A percentile compares a stretch with the other conserved stretches of the same genome.
phyloP scores from a whole-genome alignment of 2,329 filamentous ascomycete species.

The Pestalotiopsis sp. region DNA sequence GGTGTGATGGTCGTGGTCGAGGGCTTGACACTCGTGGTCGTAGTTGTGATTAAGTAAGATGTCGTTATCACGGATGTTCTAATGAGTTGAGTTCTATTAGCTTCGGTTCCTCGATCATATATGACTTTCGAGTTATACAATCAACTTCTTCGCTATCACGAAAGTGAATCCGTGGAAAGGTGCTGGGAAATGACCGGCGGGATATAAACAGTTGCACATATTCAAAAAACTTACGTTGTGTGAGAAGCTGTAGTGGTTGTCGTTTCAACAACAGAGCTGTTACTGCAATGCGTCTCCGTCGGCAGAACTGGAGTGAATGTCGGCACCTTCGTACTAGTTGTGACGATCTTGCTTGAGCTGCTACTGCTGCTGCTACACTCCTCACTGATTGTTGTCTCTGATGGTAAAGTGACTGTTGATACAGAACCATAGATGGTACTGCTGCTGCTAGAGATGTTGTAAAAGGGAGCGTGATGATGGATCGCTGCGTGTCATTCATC shows the following conservation, averaged over 20 bases:
- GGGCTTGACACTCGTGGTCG: constrained; percentile 16
- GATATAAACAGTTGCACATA: too few relatives aligned
- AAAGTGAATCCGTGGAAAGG: too few relatives aligned
- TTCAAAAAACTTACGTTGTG: too few relatives aligned
- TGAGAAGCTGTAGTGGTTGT: constrained; percentile 10
- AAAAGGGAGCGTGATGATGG: constrained; percentile 13
- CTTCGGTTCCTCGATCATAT: too few relatives aligned
- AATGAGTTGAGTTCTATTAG: not conserved
- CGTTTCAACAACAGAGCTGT: not conserved
- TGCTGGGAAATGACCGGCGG: too few relatives aligned
- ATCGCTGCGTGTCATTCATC: constrained; percentile 13
- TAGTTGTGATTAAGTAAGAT: not conserved
- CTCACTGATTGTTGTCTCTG: not conserved
- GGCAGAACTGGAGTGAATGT: not conserved
- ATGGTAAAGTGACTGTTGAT: not conserved
- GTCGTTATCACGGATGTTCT: constrained; percentile 6
- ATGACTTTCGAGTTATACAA: too few relatives aligned
- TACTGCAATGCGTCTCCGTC: not conserved
- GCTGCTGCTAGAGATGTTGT: constrained; percentile 7
- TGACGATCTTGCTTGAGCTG: not conserved
- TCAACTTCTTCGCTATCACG: too few relatives aligned
- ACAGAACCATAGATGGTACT: not conserved
- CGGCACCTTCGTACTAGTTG: constrained; percentile 3
- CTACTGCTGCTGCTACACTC: not conserved
- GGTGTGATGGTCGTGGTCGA: constrained; percentile 19